phyloP scores from a whole-genome alignment of 208 protist species.

The Tritrichomonas foetus region DNA sequence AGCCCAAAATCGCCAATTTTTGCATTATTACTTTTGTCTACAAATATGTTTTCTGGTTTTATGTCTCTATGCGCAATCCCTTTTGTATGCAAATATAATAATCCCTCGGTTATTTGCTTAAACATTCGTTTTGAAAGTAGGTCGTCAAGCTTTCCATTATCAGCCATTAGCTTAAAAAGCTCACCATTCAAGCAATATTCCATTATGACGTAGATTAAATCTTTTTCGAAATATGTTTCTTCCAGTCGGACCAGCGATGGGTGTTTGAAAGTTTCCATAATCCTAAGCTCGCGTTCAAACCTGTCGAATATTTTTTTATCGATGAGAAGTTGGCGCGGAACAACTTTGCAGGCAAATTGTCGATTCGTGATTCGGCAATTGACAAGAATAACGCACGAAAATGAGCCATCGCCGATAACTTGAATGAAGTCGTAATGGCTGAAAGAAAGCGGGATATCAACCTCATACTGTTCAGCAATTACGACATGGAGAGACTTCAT shows the following conservation, averaged over 20 bases:
- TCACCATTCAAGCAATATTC: slow-evolving; percentile 5
- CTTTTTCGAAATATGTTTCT: neutral
- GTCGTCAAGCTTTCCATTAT: neutral
- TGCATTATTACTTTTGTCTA: neutral
- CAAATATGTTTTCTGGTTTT: slow-evolving; percentile 3
- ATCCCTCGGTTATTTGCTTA: neutral
- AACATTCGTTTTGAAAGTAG: neutral
- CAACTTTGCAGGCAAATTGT: slow-evolving; percentile 19
- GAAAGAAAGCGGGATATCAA: too few species aligned
- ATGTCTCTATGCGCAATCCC: neutral
- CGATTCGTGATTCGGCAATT: neutral
- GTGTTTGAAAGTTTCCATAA: neutral
- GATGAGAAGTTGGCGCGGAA: neutral
- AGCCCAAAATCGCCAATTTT: neutral
- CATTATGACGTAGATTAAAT: neutral
- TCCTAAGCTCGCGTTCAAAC: neutral
- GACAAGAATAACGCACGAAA: neutral
- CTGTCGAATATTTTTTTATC: neutral
- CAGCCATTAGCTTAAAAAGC: neutral
- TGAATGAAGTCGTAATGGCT: too few species aligned
- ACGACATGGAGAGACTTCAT: too few species aligned
- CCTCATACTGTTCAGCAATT: too few species aligned
- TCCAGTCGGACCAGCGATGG: neutral
- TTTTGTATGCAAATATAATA: neutral
- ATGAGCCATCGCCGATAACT: neutral